phyloP scores from a whole-genome alignment of 2,329 filamentous ascomycete species.

The Trichoderma pleuroti region DNA sequence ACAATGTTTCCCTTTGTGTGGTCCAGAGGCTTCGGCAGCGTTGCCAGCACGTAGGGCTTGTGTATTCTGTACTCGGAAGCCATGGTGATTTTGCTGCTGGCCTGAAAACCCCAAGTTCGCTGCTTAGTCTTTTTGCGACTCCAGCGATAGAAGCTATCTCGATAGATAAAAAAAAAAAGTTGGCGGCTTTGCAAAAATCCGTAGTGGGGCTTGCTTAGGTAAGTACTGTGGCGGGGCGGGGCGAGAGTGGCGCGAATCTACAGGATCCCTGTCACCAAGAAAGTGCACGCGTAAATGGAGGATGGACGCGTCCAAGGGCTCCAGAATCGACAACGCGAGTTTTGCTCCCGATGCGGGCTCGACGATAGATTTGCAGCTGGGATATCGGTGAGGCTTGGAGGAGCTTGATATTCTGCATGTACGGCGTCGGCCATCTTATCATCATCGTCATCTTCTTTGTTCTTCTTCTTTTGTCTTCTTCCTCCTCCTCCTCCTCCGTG shows the following conservation, averaged over 20 bases:
- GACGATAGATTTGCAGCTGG: not conserved
- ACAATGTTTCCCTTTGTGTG: conserved; percentile 49
- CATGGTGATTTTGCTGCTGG: conserved; percentile 38
- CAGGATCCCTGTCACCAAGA: conserved; percentile 6
- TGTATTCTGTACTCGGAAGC: conserved; percentile 60
- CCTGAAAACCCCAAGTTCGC: not conserved
- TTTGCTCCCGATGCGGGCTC: not conserved
- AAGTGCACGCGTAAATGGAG: conserved; percentile 20
- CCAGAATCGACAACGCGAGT: not conserved
- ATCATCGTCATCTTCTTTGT: not conserved
- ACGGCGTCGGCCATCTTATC: not conserved
- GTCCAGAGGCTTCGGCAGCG: conserved; percentile 57
- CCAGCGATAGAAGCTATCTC: conserved; percentile 27
- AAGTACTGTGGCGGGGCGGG: conserved; percentile 25
- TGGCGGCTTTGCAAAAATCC: conserved; percentile 35
- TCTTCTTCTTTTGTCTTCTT: not conserved
- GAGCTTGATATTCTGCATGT: not conserved
- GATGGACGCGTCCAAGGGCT: conserved; percentile 13
- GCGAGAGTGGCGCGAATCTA: conserved; percentile 4
- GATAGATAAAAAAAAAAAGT: conserved; percentile 36
- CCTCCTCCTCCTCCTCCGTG: not conserved
- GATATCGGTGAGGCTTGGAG: not conserved
- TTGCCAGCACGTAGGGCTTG: conserved; percentile 60
- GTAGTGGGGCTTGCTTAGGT: conserved; percentile 29
- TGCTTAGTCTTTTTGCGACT: conserved; percentile 6